Evolutionary conservation across 352 stramenopile species (phyloP).

Genomic region (Phytopythium mirpurense): DNA sequence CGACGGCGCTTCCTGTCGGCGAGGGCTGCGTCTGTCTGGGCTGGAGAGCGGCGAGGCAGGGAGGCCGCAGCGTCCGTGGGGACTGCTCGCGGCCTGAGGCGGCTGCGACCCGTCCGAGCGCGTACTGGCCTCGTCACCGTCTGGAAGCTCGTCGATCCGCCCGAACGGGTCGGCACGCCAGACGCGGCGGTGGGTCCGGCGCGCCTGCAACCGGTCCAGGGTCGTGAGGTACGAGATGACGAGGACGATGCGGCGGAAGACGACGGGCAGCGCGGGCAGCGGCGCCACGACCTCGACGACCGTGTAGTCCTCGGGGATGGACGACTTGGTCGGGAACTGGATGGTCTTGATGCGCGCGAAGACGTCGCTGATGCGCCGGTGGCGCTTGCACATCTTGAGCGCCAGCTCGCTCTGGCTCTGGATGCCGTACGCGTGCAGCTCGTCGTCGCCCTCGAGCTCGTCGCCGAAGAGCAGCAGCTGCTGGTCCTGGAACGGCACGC

Average conservation of each 20-base stretch:
- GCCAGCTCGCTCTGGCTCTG: conserved; percentile 46
- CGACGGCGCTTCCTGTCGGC: not conserved
- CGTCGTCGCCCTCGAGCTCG: conserved; percentile 54
- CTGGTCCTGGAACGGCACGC: conserved; percentile 57
- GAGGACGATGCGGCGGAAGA: conserved; percentile 52
- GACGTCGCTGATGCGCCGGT: conserved; percentile 58
- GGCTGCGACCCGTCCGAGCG: too few species aligned
- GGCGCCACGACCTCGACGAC: conserved; percentile 55
- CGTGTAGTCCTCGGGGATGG: conserved; percentile 39
- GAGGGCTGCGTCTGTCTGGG: not conserved
- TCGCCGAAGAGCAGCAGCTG: conserved; percentile 49
- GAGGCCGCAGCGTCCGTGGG: not conserved
- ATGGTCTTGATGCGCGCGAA: conserved; percentile 59
- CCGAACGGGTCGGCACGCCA: conserved; percentile 17
- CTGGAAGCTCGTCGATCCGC: conserved; percentile 8
- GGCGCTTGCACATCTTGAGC: conserved; percentile 36
- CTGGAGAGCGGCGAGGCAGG: not conserved
- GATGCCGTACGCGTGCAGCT: conserved; percentile 50
- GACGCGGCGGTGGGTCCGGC: conserved; percentile 34
- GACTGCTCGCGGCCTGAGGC: too few species aligned
- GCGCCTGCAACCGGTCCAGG: conserved; percentile 42
- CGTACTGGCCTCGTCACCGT: conserved; percentile 16
- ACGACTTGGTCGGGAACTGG: conserved; percentile 21
- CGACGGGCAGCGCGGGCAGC: conserved; percentile 42
- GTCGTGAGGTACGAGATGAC: conserved; percentile 55